Conservation (phyloP, 805 yeast genomes). For the Ogataea pini region DNA sequence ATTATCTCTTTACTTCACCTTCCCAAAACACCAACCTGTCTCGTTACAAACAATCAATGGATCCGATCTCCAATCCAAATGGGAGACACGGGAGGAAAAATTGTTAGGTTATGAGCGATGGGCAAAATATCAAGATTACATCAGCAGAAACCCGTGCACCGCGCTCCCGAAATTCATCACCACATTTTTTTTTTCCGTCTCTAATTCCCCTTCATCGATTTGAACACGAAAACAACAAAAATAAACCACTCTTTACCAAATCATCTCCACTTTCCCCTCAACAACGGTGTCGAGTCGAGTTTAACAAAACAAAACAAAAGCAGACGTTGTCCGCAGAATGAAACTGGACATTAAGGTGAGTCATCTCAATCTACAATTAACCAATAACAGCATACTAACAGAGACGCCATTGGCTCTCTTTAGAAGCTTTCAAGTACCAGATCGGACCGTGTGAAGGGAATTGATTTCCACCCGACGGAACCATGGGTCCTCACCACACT, state of each 20-base stretch:
- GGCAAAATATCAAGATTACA: neutral
- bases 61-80: neutral
- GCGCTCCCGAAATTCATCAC: neutral
- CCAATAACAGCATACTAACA: neutral
- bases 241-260: neutral
- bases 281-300: neutral
- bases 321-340: constrained; percentile 35
- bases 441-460: constrained; percentile 95
- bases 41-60: neutral
- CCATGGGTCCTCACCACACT: constrained; percentile 95
- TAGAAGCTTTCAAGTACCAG: constrained; percentile 85
- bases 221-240: constrained; percentile 9
- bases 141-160: constrained; percentile 1
- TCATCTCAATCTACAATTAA: too few relatives aligned
- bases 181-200: neutral
- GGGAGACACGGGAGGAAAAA: neutral
- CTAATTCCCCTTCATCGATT: neutral
- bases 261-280: neutral
- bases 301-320: neutral
- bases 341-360: constrained; percentile 50
- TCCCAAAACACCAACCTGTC: too few relatives aligned
- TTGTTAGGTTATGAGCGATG: neutral
- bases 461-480: constrained; percentile 96
- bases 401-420: constrained; percentile 10
- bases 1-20: too few relatives aligned